phyloP scores from a whole-genome alignment of 1,139 yeast genomes.

The Protomyces lactucae-debilis region DNA sequence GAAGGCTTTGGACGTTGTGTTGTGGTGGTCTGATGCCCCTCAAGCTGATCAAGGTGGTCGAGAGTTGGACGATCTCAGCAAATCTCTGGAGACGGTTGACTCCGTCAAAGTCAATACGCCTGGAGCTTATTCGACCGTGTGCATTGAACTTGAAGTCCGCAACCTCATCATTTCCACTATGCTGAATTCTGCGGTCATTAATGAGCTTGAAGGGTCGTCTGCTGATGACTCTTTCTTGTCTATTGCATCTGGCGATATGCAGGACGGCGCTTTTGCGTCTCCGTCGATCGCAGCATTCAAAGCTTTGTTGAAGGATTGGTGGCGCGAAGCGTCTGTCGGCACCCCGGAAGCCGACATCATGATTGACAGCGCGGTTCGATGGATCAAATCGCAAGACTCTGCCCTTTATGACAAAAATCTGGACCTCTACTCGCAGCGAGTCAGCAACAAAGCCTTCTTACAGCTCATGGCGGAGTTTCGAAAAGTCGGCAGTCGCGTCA shows the following conservation, averaged over 20 bases:
- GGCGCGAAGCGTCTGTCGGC: conserved; percentile 80
- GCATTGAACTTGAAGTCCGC: conserved; percentile 72
- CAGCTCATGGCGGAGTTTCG: conserved; percentile 79
- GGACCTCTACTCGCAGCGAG: conserved; percentile 80
- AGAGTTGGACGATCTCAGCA: conserved; percentile 53
- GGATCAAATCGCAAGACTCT: conserved; percentile 80
- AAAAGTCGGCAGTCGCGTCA: conserved; percentile 68
- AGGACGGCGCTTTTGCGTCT: conserved; percentile 56
- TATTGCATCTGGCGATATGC: conserved; percentile 42
- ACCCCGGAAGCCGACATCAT: conserved; percentile 74
- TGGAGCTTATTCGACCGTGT: conserved; percentile 71
- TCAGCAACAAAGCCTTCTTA: conserved; percentile 75
- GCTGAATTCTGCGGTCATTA: conserved; percentile 73
- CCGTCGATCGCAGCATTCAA: conserved; percentile 54
- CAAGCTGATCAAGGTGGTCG: conserved; percentile 82
- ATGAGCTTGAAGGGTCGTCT: conserved; percentile 87
- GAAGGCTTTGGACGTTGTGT: conserved; percentile 57
- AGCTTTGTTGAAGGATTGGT: conserved; percentile 77
- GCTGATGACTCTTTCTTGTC: conserved; percentile 34
- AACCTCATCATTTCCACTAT: conserved; percentile 82
- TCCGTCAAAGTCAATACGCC: conserved; percentile 74
- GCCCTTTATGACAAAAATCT: conserved; percentile 69
- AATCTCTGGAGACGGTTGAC: conserved; percentile 55
- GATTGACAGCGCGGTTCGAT: conserved; percentile 74
- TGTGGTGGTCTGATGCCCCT: conserved; percentile 91